These are phyloP conservation scores for Saccharomyces kudriavzevii DNA, from an alignment of 805 yeast genomes.

Conservation along the genomic window DNA sequence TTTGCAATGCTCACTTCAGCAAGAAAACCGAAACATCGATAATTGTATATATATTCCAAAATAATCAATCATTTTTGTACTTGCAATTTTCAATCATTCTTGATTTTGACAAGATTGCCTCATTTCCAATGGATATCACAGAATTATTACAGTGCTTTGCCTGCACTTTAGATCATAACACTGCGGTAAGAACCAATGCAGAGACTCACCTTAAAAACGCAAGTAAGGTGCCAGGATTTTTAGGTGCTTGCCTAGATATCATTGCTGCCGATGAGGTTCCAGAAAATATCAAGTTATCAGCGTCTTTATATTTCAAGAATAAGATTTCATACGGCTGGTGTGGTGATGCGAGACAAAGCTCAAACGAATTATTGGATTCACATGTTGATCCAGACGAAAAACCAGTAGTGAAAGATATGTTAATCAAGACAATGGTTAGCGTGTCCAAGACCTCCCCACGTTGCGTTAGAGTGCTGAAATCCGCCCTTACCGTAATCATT, in stretches of 20 bases:
- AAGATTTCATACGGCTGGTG: conserved; percentile 59
- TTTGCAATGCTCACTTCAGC: neutral
- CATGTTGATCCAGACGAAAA: conserved; percentile 62
- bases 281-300: conserved; percentile 51
- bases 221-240: conserved; percentile 57
- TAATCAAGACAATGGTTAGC: conserved; percentile 53
- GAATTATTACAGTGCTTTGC: conserved; percentile 67
- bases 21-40: neutral
- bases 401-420: conserved; percentile 59
- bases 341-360: conserved; percentile 13
- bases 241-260: conserved; percentile 76
- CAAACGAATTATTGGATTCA: conserved; percentile 23
- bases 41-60: neutral
- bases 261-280: conserved; percentile 46
- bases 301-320: conserved; percentile 80
- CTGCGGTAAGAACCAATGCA: conserved; percentile 52
- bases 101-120: neutral
- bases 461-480: conserved; percentile 38
- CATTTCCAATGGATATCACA: conserved; percentile 51
- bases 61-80: neutral
- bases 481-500: conserved; percentile 47
- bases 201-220: conserved; percentile 58
- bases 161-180: conserved; percentile 68
- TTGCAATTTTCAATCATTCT: neutral
- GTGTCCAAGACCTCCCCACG: conserved; percentile 35